phyloP scores from a whole-genome alignment of 495 filamentous ascomycete species.

The Alectoria sarmentosa region DNA sequence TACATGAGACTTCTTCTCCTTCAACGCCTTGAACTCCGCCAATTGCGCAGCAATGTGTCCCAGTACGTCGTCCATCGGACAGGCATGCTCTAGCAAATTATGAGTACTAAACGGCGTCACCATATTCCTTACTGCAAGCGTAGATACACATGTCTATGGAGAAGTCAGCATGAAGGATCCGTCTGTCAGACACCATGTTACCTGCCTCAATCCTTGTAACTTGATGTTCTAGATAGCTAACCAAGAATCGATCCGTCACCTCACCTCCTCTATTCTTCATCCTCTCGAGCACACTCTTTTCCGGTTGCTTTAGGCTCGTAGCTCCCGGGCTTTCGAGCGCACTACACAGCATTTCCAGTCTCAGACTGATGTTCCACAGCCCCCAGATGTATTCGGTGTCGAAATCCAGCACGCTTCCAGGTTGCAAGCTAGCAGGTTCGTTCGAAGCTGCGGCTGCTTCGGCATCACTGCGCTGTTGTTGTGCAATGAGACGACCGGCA shows the following conservation, averaged over 20 bases:
- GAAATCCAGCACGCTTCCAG: conserved; percentile 53
- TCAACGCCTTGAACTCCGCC: conserved; percentile 44
- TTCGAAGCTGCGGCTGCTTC: conserved; percentile 33
- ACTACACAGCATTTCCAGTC: conserved; percentile 88
- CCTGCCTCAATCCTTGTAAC: conserved; percentile 91
- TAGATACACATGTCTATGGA: conserved; percentile 54
- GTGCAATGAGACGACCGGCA: conserved; percentile 64
- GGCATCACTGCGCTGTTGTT: conserved; percentile 45
- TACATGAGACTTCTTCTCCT: conserved; percentile 31
- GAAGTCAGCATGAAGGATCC: conserved; percentile 20
- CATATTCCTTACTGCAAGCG: conserved; percentile 59
- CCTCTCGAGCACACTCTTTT: conserved; percentile 71
- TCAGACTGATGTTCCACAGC: conserved; percentile 80
- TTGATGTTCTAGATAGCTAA: conserved; percentile 88
- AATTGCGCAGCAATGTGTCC: conserved; percentile 42
- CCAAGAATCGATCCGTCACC: conserved; percentile 74
- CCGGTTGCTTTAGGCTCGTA: conserved; percentile 57
- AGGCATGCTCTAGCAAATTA: conserved; percentile 42
- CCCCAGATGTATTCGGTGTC: conserved; percentile 80
- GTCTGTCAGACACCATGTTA: conserved; percentile 2
- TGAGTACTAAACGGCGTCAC: conserved; percentile 46
- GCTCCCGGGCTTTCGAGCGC: conserved; percentile 61
- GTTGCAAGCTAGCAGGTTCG: conserved; percentile 37
- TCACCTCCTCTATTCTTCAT: conserved; percentile 81
- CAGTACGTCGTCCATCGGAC: conserved; percentile 45